A percentile compares a stretch with the other conserved stretches of the same genome.
Conservation (phyloP, 169 alveolate species). For the Plasmodium blacklocki region DNA sequence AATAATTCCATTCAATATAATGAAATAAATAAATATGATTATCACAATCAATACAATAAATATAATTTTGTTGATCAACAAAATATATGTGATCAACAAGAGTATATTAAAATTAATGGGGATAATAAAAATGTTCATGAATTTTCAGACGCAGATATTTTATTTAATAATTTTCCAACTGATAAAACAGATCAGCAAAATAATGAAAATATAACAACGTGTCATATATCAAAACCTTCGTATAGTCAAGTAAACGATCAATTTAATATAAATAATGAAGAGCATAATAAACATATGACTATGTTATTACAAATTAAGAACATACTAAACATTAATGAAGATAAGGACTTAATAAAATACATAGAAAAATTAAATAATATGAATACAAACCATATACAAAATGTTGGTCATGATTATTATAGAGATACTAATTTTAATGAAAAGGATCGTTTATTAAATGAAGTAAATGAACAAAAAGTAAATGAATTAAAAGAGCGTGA, state of each 20-base stretch:
- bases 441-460: neutral
- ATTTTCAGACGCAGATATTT: too few relatives aligned
- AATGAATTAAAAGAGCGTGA: neutral
- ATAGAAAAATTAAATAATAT: conserved; percentile 3
- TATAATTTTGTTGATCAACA: too few relatives aligned
- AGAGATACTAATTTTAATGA: neutral
- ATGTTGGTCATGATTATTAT: neutral
- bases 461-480: neutral
- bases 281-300: neutral
- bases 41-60: too few relatives aligned
- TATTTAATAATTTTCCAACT: too few relatives aligned
- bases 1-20: too few relatives aligned
- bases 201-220: too few relatives aligned
- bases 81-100: too few relatives aligned
- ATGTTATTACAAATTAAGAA: conserved; percentile 3
- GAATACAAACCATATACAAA: neutral
- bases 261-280: conserved; percentile 2
- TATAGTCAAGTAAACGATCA: neutral
- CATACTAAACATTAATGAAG: conserved; percentile 18
- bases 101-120: too few relatives aligned
- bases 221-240: neutral
- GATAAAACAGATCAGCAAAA: too few relatives aligned
- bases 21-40: too few relatives aligned
- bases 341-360: conserved; percentile 19
- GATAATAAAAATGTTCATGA: too few relatives aligned